Evolutionary conservation across 495 filamentous ascomycete genomes (phyloP), one percentile per base, ranked within the genome.

Genomic region (Trichoderma gamsii): DNA sequence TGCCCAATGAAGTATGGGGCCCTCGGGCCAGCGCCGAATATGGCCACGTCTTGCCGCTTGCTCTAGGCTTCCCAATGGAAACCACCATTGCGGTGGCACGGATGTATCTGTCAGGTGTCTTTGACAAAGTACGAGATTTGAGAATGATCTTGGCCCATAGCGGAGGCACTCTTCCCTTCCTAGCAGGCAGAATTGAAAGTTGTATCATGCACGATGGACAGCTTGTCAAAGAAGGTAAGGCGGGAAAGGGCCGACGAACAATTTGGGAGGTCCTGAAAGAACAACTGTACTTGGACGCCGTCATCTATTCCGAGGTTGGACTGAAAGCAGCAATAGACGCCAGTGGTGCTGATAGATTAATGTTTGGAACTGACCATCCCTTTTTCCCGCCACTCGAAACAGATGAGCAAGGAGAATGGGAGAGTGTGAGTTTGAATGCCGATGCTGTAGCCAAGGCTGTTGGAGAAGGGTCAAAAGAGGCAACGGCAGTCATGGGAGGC

Each of bases 291-390:
- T 81, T 98, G 4, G 94, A 98, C 79, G 93, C 94, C 0, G 92
- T 97, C 0, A 85, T 93, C 1, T 97, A 97, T 75, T 86, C 86
- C 0, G 81, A 86, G 35, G 87, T 90, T 16, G 91, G 90, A 0
- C 72, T 96, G 43, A 88, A 88, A 72, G 90, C 92, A 4, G 92
- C 92, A 0, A 80, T 91, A 4, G 82, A 84, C 16, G 83, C 84
- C 0, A 83, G 83, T 16, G 88, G 88, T 0, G 78, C 78, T 11
- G 89, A 92, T 71, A 81, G 91, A 70, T 72, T 94, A 38, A 82
- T 94, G 73, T 94, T 97, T 81, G 93, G 91, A 23, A 96, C 92
- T 3, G 94, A 97, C 76, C 92, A 97, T 79, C 94, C 94, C 0
- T 98, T 98, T 79, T 98, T 97, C 77, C 94, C 94, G 41, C 93